Conservation (phyloP, 1,284 basidiomycete genomes). For the Ganoderma boninense region DNA sequence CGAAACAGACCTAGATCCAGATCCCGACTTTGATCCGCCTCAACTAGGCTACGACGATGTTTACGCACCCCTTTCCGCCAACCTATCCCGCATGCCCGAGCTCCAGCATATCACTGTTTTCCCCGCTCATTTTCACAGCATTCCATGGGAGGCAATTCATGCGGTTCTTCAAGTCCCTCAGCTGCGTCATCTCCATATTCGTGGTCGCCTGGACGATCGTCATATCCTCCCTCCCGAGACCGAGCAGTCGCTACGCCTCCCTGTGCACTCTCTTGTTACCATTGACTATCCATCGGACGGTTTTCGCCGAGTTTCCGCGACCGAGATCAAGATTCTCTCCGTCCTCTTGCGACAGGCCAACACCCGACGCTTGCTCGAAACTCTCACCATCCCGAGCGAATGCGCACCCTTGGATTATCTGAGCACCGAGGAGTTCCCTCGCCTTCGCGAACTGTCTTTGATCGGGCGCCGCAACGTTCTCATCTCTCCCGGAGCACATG, state of each 20-base stretch:
- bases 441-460: not conserved
- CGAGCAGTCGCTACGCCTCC: not conserved
- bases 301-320: not conserved
- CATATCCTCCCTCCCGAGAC: not conserved
- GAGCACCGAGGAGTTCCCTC: not conserved
- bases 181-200: not conserved
- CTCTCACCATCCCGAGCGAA: not conserved
- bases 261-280: not conserved
- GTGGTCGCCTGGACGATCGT: not conserved
- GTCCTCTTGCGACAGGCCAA: not conserved
- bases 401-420: not conserved
- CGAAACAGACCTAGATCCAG: not conserved
- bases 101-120: not conserved
- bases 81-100: not conserved
- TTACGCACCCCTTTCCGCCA: not conserved
- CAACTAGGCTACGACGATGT: not conserved
- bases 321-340: not conserved
- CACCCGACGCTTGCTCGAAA: not conserved
- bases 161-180: not conserved
- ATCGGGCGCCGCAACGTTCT: not conserved
- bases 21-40: not conserved
- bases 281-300: not conserved
- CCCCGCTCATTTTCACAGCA: not conserved
- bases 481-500: not conserved
- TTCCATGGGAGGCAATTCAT: slow-evolving; percentile 2